Evolutionary conservation across 805 yeast genomes (phyloP), one percentile per base, ranked within the genome.

Genomic region (Pichia scutulata): DNA sequence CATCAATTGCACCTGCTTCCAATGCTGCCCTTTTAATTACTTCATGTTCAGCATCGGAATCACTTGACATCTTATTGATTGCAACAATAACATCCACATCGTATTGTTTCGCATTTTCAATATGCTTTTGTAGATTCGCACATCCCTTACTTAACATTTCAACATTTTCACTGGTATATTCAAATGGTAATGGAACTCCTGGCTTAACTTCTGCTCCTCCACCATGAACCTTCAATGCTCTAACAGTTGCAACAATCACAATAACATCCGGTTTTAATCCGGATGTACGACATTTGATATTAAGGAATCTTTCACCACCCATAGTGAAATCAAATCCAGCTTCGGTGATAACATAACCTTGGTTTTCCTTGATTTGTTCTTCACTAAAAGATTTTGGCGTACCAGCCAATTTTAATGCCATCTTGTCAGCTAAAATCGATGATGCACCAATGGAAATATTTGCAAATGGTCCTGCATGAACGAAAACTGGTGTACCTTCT

Each of bases 251-350:
- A 52, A 92, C 98, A 60, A 92, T 80, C 42, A 92, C 96, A 50
- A 92, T 92, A 39, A 86, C 86, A 66, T 90, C 95, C 39, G 98
- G 98, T 39, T 75, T 71, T 52, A 86, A 75, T 5, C 96, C 97
- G 39, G 95, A 85, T 19, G 95, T 77, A 67, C 98, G 83, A 69
- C 97, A 89, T 73, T 92, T 92, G 69, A 92, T 92, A 74, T 92
- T 89, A 70, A 92, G 80, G 72, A 92, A 92, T 63, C 98, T 80
- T 74, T 92, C 99, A 60, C 98, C 98, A 57, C 99, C 99, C 98
- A 92, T 92, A 45, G 97, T 92, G 75, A 93, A 92, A 70, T 92
- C 98, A 71, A 92, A 92, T 48, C 99, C 99, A 39, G 98, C 97
- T 70, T 92, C 99, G 46, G 99, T 92, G 54, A 92, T 88, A 49